phyloP scores from a whole-genome alignment of 257 asterid species.

The Solanum rostratum region DNA sequence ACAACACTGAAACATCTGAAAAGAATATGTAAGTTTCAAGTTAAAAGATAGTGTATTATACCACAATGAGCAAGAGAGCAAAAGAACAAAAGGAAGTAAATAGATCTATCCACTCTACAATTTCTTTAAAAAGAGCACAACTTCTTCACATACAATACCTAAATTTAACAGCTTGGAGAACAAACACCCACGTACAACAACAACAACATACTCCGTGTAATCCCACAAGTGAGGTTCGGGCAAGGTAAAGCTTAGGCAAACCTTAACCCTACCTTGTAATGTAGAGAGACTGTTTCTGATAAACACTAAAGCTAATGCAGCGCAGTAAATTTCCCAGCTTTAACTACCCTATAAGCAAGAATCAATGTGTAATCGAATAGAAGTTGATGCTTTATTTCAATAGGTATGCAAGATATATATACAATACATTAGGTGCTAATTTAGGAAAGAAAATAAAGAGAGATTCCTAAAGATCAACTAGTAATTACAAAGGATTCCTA shows the following conservation, averaged over 20 bases:
- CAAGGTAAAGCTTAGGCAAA: background rate
- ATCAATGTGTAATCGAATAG: background rate
- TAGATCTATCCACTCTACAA: too few relatives aligned
- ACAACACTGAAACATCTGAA: background rate
- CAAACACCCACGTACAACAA: too few relatives aligned
- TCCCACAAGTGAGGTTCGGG: background rate
- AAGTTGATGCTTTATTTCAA: too few relatives aligned
- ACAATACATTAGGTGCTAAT: too few relatives aligned
- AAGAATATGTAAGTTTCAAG: background rate
- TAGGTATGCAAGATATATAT: too few relatives aligned
- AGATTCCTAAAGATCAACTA: too few relatives aligned
- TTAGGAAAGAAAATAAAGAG: too few relatives aligned
- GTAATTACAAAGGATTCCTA: too few relatives aligned
- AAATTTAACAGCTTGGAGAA: too few relatives aligned
- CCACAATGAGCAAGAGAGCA: background rate
- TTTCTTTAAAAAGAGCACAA: too few relatives aligned
- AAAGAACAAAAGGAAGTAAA: too few relatives aligned
- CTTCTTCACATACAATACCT: too few relatives aligned
- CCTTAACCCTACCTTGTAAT: background rate
- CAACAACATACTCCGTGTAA: background rate
- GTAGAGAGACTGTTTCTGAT: background rate
- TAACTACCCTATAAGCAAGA: background rate
- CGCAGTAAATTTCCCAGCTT: background rate
- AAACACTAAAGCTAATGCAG: background rate
- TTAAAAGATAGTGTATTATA: background rate